Base-by-base conservation (phyloP, 2,329 filamentous ascomycete genomes). In the Paecilomyces sp. region DNA sequence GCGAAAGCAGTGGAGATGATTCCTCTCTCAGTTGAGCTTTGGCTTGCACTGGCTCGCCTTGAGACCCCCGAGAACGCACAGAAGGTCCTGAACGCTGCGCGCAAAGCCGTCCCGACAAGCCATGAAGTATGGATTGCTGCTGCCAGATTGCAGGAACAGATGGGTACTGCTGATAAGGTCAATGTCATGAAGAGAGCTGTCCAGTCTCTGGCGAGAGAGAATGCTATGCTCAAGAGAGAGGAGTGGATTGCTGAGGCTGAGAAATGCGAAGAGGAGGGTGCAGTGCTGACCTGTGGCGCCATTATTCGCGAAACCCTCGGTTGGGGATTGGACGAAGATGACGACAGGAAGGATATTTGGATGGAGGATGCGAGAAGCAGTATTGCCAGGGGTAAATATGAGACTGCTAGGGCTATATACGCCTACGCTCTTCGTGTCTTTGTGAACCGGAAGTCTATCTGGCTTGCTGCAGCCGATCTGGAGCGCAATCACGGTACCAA, bases 111-210 rank as follows among this genome's bases (percentile, higher is more conserved):
- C 4, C 94, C 94, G 0, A 94, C 92, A 1, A 97, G 92, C 30
- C 85, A 94, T 76, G 92, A 97, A 70, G 91, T 99, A 64, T 99
- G 94, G 94, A 91, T 99, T 70, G 93, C 94, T 8, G 94, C 93
- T 33, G 91, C 91, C 41, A 85, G 93, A 58, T 79, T 99, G 54
- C 92, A 97, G 74, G 87, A 89, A 72, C 92, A 97, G 74, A 91
- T 96, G 74, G 92, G 92, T 25, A 89, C 90, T 63, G 87, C 86
- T 22, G 82, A 84, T 58, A 92, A 89, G 77, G 85, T 92, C 68
- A 95, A 91, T 67, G 90, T 97, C 60, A 97, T 99, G 90, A 93
- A 94, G 73, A 89, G 91, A 79, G 94, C 91, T 53, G 86, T 97
- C 33, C 91, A 95, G 69, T 87, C 92, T 22, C 82, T 99, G 33